Base-by-base conservation (phyloP, 176 grass and related monocot species). In the Stipa capillata region DNA sequence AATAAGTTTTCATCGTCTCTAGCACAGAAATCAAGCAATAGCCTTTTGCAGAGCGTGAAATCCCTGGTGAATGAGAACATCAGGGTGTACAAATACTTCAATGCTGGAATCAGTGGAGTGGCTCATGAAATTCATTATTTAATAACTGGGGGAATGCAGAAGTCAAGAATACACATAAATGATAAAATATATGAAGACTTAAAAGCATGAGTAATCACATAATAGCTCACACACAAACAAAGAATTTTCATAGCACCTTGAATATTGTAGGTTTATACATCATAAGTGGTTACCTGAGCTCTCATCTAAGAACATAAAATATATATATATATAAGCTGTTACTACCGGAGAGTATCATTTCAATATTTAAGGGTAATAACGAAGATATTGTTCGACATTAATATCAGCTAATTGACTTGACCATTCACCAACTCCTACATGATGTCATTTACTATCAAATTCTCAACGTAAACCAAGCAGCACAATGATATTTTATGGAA, bases 1-100 rank as follows among this genome's bases (percentile, higher is more conserved):
- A 97, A 88, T 88, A 97, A 52, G 95, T 94, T 91, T 97, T 97
- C 95, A 94, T 94, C 3, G 95, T 90, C 89, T 97, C 95, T 42
- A 97, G 89, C 25, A 90, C 91, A 36, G 91, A 97, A 85, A 94
- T 84, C 68, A 97, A 81, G 52, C 95, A 92, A 87, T 97, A 97
- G 29, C 95, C 95, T 92, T 92, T 97, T 45, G 95, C 95, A 48
- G 91, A 94, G 63, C 23, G 87, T 56, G 89, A 94, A 42, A 97
- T 90, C 69, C 95, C 95, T 97, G 80, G 61, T 79, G 48, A 85
- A 56, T 60, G 32, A 82, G 28, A 84, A 89, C 43, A 28, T 40
- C 14, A 84, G 57, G 10, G 65, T 73, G 39, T 32, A 74, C 17
- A 65, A n/a, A 79, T 79, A 82, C 9, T 35, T 73, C 66, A 71